Percentiles rank a stretch among this genome's conserved stretches.
Conservation (phyloP, 352 stramenopile genomes). For the Phytophthora tubulina region DNA sequence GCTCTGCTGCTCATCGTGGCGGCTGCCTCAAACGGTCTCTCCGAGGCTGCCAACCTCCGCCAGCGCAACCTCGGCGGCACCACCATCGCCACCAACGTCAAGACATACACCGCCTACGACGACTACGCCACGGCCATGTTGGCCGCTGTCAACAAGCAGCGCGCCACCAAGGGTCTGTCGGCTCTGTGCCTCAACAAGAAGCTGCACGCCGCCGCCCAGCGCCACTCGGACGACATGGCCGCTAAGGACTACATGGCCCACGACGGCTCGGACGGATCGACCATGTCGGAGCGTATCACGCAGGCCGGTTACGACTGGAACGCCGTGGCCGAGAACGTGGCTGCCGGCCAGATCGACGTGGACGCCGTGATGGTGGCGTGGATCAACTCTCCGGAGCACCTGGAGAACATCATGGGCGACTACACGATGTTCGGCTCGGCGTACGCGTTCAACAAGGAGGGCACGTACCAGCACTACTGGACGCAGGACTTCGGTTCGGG, state of each 20-base stretch:
- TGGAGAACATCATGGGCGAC: constrained; percentile 50
- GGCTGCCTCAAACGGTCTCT: constrained; percentile 15
- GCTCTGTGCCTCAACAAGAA: constrained; percentile 56
- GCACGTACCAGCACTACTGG: constrained; percentile 61
- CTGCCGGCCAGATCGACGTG: constrained; percentile 42
- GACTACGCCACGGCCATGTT: constrained; percentile 31
- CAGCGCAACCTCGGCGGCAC: constrained; percentile 5
- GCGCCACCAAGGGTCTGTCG: constrained; percentile 42
- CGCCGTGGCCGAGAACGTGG: constrained; percentile 51
- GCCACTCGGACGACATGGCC: constrained; percentile 56
- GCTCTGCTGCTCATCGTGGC: constrained; percentile 28
- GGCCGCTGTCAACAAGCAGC: constrained; percentile 55
- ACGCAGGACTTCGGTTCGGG: constrained; percentile 69
- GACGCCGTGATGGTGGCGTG: constrained; percentile 51
- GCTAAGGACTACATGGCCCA: constrained; percentile 61
- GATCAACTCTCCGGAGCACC: constrained; percentile 49
- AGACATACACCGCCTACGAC: constrained; percentile 29
- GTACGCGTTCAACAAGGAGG: constrained; percentile 41
- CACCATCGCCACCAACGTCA: constrained; percentile 25
- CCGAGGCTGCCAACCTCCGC: constrained; percentile 16
- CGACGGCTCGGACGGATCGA: constrained; percentile 51
- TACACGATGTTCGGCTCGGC: constrained; percentile 53
- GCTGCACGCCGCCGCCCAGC: constrained; percentile 29
- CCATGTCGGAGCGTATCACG: constrained; percentile 49
- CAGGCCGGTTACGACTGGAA: constrained; percentile 54